phyloP scores from a whole-genome alignment of 768 basidiomycete genomes.

The Trametes meyenii region DNA sequence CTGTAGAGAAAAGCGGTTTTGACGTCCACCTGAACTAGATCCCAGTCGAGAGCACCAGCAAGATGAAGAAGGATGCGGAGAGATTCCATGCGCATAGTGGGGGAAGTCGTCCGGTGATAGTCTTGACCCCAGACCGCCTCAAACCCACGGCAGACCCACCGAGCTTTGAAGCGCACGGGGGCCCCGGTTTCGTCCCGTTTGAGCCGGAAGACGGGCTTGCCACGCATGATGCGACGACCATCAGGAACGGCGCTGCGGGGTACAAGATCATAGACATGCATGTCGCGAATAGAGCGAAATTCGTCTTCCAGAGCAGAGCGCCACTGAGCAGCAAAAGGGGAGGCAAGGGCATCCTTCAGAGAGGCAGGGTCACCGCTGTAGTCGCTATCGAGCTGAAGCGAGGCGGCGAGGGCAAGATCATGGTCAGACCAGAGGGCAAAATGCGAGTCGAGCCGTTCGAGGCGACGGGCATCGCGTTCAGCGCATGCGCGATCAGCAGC shows the following conservation, averaged over 20 bases:
- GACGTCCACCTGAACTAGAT: constrained; percentile 43
- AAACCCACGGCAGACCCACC: constrained; percentile 46
- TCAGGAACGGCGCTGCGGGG: constrained; percentile 25
- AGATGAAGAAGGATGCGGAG: constrained; percentile 41
- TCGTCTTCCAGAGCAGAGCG: constrained; percentile 28
- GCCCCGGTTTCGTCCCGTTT: constrained; percentile 30
- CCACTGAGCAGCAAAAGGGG: constrained; percentile 28
- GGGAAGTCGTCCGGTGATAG: constrained; percentile 46
- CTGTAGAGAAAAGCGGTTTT: constrained; percentile 45
- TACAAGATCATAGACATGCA: constrained; percentile 29
- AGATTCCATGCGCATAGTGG: constrained; percentile 43
- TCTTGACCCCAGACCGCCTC: constrained; percentile 45
- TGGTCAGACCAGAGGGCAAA: neutral
- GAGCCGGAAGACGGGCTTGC: constrained; percentile 32
- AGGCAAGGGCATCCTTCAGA: constrained; percentile 26
- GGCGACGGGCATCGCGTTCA: constrained; percentile 1
- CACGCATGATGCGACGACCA: constrained; percentile 8
- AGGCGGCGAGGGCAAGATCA: constrained; percentile 22
- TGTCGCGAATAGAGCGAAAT: constrained; percentile 17
- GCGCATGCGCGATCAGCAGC: constrained; percentile 17
- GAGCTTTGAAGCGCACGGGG: constrained; percentile 36
- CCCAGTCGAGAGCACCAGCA: constrained; percentile 38
- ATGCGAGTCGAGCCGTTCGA: neutral
- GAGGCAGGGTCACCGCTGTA: constrained; percentile 27
- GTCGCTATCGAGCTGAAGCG: constrained; percentile 20